Base-by-base conservation (phyloP, 2,329 filamentous ascomycete genomes). In the Clathrospora elynae region DNA sequence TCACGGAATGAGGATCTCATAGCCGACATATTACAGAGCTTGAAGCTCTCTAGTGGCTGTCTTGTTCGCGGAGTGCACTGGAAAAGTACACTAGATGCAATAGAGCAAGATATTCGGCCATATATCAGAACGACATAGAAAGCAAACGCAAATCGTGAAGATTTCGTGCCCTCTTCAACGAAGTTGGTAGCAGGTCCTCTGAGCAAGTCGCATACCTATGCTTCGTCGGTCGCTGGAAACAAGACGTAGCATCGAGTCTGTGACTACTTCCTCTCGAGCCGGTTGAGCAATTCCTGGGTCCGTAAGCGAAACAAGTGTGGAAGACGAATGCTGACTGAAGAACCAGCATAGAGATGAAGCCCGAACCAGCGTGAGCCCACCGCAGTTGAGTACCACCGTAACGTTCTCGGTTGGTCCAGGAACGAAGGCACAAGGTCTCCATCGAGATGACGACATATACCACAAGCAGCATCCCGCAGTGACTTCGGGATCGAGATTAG, bases 381-480 rank as follows among this genome's bases (percentile, higher is more conserved):
- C 60, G 13, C 57, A 63, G 39, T 40, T 62, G 16, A 62, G 46
- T 35, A 63, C 58, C 16, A 64, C 55, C 2, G 54, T 61, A 28
- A 49, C 44, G 5, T 60, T 64, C 35, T 55, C 48, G 8, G 51
- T 64, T 20, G 46, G 55, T 2, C 59, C 62, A 5, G 57, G 61
- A n/a, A 57, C 55, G 3, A 46, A 46, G 25, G 57, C 54, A 3
- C 63, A 67, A 36, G 46, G 43, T 4, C 51, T 68, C 5, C 63
- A 64, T 42, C 54, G 64, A 4, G 62, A 66, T 40, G 62, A 67
- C 37, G 51, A 55, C 32, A 61, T 61, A 24, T 55, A 62, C 36
- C 61, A 67, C 39, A 53, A 46, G 7, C 37, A 57, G 7, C 49
- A 58, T 12, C 42, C 49, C 1, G 44, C 53, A 17, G 31, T 42